A percentile compares a stretch with the other conserved stretches of the same genome.
These are phyloP conservation scores for Talaromyces sp. DNA, from an alignment of 2,329 filamentous ascomycete species.

Conservation along the genomic window DNA sequence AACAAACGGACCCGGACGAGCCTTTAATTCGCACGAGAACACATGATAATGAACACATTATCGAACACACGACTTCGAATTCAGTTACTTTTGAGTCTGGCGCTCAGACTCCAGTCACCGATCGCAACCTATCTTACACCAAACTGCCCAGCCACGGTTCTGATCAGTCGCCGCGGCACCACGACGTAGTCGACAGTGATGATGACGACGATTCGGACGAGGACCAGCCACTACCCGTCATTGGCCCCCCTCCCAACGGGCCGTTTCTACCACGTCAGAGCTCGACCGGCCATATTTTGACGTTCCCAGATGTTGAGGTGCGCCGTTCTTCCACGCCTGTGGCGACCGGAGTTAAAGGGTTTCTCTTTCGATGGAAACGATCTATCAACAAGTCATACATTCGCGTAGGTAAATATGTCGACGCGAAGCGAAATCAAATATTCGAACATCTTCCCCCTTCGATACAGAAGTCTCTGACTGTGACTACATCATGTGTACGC, in stretches of 20 bases:
- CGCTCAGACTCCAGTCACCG: constrained; percentile 36
- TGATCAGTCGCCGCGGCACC: background rate
- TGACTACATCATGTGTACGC: constrained; percentile 35
- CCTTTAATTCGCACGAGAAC: constrained; percentile 30
- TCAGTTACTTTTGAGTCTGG: constrained; percentile 27
- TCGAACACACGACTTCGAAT: constrained; percentile 10
- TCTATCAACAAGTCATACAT: constrained; percentile 19
- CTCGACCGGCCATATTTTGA: constrained; percentile 53
- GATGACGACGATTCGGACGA: constrained; percentile 19
- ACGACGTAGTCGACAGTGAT: constrained; percentile 7
- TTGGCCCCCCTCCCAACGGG: constrained; percentile 29
- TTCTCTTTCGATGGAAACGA: constrained; percentile 26
- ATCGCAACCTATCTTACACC: constrained; percentile 30
- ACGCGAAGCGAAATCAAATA: constrained; percentile 22
- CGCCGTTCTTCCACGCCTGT: constrained; percentile 23
- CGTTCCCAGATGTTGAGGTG: constrained; percentile 46
- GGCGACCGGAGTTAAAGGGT: constrained; percentile 24
- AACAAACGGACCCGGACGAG: constrained; percentile 34
- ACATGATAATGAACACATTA: constrained; percentile 24
- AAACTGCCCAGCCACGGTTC: constrained; percentile 23
- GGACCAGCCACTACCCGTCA: constrained; percentile 21
- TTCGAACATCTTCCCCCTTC: constrained; percentile 50
- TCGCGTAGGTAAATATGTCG: constrained; percentile 20
- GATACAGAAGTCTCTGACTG: constrained; percentile 48
- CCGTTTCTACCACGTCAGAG: constrained; percentile 36